These are phyloP conservation scores for Bacterosira constricta DNA, from an alignment of 108 stramenopile genomes.

Conservation along the genomic window DNA sequence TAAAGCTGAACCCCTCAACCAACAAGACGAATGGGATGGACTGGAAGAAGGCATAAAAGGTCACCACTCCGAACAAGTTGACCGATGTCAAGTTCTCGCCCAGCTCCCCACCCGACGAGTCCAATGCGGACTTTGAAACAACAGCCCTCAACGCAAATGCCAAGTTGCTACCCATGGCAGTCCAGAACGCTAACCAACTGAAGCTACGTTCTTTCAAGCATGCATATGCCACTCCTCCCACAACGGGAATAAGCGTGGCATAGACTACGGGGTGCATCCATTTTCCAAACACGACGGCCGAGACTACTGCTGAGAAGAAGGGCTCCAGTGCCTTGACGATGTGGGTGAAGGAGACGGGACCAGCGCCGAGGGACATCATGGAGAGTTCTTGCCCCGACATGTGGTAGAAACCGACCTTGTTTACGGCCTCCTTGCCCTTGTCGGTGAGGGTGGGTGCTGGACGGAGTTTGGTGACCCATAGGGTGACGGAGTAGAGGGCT, in stretches of 20 bases:
- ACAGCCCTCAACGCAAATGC: conserved; percentile 90
- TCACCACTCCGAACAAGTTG: conserved; percentile 94
- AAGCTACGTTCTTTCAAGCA: conserved; percentile 87
- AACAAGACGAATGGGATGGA: conserved; percentile 77
- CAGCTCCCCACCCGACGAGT: conserved; percentile 39
- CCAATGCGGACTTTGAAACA: conserved; percentile 84
- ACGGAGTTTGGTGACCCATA: conserved; percentile 80
- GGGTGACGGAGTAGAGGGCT: conserved; percentile 67
- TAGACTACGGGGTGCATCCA: conserved; percentile 83
- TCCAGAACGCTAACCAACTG: conserved; percentile 88
- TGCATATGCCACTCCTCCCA: conserved; percentile 92
- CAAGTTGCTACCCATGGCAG: conserved; percentile 92
- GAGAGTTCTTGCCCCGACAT: conserved; percentile 81
- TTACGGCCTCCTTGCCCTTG: conserved; percentile 47
- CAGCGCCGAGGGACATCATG: conserved; percentile 68
- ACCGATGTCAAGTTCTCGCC: conserved; percentile 77
- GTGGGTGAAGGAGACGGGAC: conserved; percentile 58
- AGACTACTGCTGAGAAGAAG: conserved; percentile 82
- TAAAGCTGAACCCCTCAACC: conserved; percentile 63
- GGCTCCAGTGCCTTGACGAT: conserved; percentile 94
- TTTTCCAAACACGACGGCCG: conserved; percentile 71
- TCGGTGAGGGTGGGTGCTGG: conserved; percentile 63
- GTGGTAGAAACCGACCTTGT: conserved; percentile 84
- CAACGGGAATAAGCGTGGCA: conserved; percentile 81
- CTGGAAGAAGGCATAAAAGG: conserved; percentile 73